Conservation (phyloP, 345 rosid species). For the Brassica cretica region DNA sequence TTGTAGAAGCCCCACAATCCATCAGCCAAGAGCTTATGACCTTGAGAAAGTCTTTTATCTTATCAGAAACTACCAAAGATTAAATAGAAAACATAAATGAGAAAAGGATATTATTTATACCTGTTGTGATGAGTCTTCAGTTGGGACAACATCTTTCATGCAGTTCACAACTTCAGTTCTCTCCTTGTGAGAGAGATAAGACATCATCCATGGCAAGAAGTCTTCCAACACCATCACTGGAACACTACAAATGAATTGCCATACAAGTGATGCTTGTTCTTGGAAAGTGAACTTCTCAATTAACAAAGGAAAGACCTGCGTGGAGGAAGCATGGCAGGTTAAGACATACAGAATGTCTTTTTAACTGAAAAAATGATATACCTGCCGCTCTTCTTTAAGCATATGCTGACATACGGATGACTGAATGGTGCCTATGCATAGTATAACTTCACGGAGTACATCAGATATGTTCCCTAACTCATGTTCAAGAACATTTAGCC, state of each 20-base stretch:
- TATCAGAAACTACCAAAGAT: constrained; percentile 27
- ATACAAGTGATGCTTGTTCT: constrained; percentile 80
- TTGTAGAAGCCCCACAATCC: constrained; percentile 12
- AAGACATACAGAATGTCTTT: background rate
- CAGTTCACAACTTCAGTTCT: constrained; percentile 57
- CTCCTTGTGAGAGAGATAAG: constrained; percentile 71
- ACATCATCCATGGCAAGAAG: constrained; percentile 82
- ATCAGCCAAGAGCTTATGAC: constrained; percentile 61
- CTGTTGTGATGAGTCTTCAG: constrained; percentile 65
- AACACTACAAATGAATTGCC: constrained; percentile 90
- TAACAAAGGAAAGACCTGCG: constrained; percentile 75
- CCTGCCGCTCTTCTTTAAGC: constrained; percentile 97
- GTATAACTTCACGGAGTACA: constrained; percentile 69
- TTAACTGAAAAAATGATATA: constrained; percentile 19
- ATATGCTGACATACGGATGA: constrained; percentile 84
- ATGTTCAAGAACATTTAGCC: constrained; percentile 59
- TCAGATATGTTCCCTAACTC: constrained; percentile 48
- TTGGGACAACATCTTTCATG: constrained; percentile 67
- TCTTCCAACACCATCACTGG: constrained; percentile 76
- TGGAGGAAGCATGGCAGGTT: background rate
- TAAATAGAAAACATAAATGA: constrained; percentile 4
- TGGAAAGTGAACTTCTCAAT: constrained; percentile 67
- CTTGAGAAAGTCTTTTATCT: constrained; percentile 42
- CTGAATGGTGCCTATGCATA: constrained; percentile 80
- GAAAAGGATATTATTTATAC: constrained; percentile 37